Evolutionary conservation across 345 rosid species (phyloP), one percentile per base, ranked within the genome.

Genomic region (Citrus glauca): DNA sequence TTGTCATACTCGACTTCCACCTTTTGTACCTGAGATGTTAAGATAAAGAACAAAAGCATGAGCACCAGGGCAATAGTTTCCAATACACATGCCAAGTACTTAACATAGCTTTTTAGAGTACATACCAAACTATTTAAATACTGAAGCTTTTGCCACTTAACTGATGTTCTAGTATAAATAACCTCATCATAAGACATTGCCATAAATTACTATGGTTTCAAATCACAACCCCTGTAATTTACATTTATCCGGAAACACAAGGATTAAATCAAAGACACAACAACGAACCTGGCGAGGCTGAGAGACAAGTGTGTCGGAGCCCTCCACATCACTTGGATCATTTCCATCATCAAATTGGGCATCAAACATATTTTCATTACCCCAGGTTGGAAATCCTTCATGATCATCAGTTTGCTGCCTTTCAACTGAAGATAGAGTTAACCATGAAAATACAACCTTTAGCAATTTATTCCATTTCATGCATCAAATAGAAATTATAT

Each of bases 271-370:
- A 48, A 17, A 30, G 56, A 82, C 38, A 77, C 59, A 55, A 71
- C 13, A 81, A 61, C 42, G 81, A 76, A 93, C 99, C 98, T 92
- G 97, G 61, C 97, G 97, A 78, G 99, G 99, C 81, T 91, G 96
- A 81, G 97, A 90, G 76, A 95, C 93, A 61, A 95, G 90, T 11
- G 84, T 71, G 78, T 83, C 80, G 22, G 83, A 42, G 65, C 86
- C 91, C 66, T 90, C 97, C 69, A 72, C 87, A 83, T 93, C 98
- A 69, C 92, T 89, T 73, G 82, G 87, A 67, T 80, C 87, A 77
- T 84, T 79, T 79, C 84, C 93, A 74, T 89, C 80, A 64, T 90
- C 94, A 81, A 85, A 87, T 56, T 87, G 91, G 9, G 86, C 91
- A 66, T 84, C 91, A 82, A 83, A 85, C 20, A 10, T 88, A 75